phyloP scores from a whole-genome alignment of 2,329 filamentous ascomycete genomes.

The Teratosphaeria epicoccoides region DNA sequence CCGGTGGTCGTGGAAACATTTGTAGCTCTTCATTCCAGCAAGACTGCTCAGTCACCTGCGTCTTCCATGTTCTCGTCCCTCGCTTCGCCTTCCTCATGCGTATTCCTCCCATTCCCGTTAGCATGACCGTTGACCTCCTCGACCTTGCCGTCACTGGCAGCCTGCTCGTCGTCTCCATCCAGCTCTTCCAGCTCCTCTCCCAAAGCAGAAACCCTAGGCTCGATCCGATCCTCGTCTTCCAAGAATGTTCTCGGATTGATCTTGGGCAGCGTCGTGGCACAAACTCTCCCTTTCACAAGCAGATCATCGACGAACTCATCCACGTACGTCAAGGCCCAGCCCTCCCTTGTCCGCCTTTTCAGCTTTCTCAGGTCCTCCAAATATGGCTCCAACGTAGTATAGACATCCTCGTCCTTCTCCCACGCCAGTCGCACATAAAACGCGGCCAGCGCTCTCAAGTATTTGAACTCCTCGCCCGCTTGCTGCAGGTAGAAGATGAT shows the following conservation, averaged over 20 bases:
- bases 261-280: conserved; percentile 86
- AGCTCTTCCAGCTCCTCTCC: conserved; percentile 65
- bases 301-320: conserved; percentile 93
- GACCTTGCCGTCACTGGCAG: conserved; percentile 2
- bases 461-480: conserved; percentile 62
- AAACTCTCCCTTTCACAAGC: conserved; percentile 77
- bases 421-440: conserved; percentile 92
- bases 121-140: conserved; percentile 9
- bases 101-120: conserved; percentile 9
- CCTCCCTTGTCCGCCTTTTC: conserved; percentile 61
- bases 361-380: conserved; percentile 76
- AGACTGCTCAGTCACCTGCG: conserved; percentile 14
- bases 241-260: conserved; percentile 70
- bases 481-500: conserved; percentile 69
- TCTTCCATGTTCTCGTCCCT: conserved; percentile 14
- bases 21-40: background rate
- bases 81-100: conserved; percentile 1
- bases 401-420: conserved; percentile 71
- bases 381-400: conserved; percentile 67
- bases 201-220: conserved; percentile 73
- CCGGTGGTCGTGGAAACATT: background rate
- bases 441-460: conserved; percentile 75
- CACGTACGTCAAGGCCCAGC: conserved; percentile 66
- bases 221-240: conserved; percentile 80
- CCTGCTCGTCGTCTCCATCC: conserved; percentile 47